A percentile compares a stretch with the other conserved stretches of the same genome.
phyloP scores from a whole-genome alignment of 768 basidiomycete genomes.

The Macrocybe gigantea region DNA sequence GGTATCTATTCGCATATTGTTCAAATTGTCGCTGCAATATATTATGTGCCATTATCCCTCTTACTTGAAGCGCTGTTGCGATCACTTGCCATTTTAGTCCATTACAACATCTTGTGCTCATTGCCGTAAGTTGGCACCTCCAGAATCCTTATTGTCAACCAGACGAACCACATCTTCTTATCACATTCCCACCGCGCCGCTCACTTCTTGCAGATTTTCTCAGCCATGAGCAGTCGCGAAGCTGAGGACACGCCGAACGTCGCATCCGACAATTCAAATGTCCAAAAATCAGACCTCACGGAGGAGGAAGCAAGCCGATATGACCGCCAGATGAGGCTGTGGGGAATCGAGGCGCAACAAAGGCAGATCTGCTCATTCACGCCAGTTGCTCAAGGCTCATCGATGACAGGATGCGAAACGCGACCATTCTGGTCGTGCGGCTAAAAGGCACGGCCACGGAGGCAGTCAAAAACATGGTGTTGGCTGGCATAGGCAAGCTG shows the following conservation, averaged over 20 bases:
- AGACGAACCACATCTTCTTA: not conserved
- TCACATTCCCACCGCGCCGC: not conserved
- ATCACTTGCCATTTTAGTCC: no score
- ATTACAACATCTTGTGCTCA: no score
- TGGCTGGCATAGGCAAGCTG: conserved; percentile 91
- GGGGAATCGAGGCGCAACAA: conserved; percentile 98
- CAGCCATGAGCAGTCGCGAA: conserved; percentile 3
- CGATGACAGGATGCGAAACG: conserved; percentile 79
- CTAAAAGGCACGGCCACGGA: conserved; percentile 87
- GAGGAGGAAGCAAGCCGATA: conserved; percentile 78
- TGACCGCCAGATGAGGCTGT: conserved; percentile 94
- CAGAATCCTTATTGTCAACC: not conserved
- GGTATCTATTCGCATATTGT: no score
- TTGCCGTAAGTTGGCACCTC: no score
- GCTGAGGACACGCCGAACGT: conserved; percentile 5
- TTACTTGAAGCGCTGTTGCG: no score
- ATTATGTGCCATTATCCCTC: no score
- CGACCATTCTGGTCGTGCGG: conserved; percentile 78
- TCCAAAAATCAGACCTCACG: conserved; percentile 36
- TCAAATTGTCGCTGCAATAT: no score
- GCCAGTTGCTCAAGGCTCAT: conserved; percentile 2
- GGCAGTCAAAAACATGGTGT: conserved; percentile 94
- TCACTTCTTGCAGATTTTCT: not conserved
- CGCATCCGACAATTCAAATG: conserved; percentile 4
- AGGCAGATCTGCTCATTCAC: conserved; percentile 30